These are phyloP conservation scores for Hypoxylon intermedium DNA, from an alignment of 495 filamentous ascomycete species.

Conservation along the genomic window DNA sequence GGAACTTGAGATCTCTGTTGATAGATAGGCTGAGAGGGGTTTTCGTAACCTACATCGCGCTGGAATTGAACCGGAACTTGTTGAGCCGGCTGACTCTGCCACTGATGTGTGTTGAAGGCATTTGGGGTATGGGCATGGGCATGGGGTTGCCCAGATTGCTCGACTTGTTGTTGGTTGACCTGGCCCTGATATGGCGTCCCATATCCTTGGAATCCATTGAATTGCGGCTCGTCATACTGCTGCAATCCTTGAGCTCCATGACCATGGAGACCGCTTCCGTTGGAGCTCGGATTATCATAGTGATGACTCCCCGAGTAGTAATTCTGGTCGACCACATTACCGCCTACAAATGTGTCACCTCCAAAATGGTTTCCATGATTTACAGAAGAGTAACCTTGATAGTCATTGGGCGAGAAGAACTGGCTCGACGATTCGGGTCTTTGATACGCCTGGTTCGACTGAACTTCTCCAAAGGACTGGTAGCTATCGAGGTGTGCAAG, in stretches of 20 bases:
- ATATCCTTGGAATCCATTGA: constrained; percentile 1
- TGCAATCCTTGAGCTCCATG: constrained; percentile 3
- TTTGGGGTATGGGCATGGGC: constrained; percentile 11
- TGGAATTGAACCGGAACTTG: constrained; percentile 1
- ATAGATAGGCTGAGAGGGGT: constrained; percentile 8
- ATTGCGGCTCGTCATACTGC: constrained; percentile 3
- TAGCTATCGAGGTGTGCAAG: constrained; percentile 12
- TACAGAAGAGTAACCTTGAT: background rate
- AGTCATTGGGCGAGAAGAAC: background rate
- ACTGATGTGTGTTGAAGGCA: constrained; percentile 2
- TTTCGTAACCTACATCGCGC: background rate
- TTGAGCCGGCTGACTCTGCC: constrained; percentile 11
- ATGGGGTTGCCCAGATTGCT: constrained; percentile 2
- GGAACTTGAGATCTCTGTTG: background rate
- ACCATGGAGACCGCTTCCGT: constrained; percentile 12
- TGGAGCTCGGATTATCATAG: background rate
- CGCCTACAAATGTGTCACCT: background rate
- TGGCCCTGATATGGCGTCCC: background rate
- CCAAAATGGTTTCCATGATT: background rate
- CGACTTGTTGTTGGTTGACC: background rate
- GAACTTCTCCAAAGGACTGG: background rate
- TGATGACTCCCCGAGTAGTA: background rate
- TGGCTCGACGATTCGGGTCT: background rate
- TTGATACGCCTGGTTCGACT: background rate
- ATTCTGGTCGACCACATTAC: background rate